Conservation (phyloP, 306 rosid species). For the Prunus mume region DNA sequence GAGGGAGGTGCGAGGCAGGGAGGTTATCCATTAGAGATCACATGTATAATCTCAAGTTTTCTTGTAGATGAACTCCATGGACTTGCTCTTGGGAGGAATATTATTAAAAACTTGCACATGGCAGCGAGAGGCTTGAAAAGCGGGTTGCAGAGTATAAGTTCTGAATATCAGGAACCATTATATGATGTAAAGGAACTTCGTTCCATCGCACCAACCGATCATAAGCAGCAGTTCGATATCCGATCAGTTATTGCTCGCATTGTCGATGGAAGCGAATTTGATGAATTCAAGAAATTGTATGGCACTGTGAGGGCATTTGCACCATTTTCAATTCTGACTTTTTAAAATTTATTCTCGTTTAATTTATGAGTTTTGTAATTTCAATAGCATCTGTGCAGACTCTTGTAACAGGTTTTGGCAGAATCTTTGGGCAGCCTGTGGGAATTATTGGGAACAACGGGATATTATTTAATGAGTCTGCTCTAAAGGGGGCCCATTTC, state of each 20-base stretch:
- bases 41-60: constrained; percentile 21
- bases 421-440: constrained; percentile 88
- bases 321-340: constrained; percentile 27
- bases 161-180: constrained; percentile 64
- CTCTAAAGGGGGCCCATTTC: constrained; percentile 95
- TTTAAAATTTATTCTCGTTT: constrained; percentile 11
- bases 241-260: constrained; percentile 82
- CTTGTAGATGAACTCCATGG: constrained; percentile 84
- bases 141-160: constrained; percentile 38
- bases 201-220: constrained; percentile 90
- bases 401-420: constrained; percentile 91
- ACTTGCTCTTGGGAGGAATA: constrained; percentile 82
- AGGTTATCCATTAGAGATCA: background rate
- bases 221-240: constrained; percentile 81
- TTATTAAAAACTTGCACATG: constrained; percentile 85
- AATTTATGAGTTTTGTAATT: constrained; percentile 3
- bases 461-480: constrained; percentile 87
- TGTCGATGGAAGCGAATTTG: constrained; percentile 97
- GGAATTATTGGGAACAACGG: constrained; percentile 97
- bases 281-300: constrained; percentile 95
- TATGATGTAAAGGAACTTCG: constrained; percentile 74
- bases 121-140: constrained; percentile 59
- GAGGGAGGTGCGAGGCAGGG: background rate
- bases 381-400: constrained; percentile 58
- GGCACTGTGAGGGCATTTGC: constrained; percentile 78